Conservation (phyloP, 2,329 filamentous ascomycete species). For the Rhynchosporium agropyri region DNA sequence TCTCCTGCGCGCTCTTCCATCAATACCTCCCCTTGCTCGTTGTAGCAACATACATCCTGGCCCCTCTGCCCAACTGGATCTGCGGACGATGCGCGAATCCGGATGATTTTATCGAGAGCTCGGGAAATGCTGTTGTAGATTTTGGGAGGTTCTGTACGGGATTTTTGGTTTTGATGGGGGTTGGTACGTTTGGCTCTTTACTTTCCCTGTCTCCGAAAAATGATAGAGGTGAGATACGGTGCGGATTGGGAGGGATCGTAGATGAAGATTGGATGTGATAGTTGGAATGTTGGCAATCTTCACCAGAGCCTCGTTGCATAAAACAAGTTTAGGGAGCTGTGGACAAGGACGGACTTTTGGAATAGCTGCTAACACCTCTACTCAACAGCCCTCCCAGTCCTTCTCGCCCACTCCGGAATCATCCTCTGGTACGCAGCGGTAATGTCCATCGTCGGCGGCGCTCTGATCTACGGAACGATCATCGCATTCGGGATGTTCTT, state of each 20-base stretch:
- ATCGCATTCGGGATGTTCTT: conserved; percentile 99
- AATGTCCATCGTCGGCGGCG: conserved; percentile 91
- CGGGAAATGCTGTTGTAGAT: conserved; percentile 83
- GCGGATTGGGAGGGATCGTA: not conserved
- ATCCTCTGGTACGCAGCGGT: conserved; percentile 85
- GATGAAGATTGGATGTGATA: no score
- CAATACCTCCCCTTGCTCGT: conserved; percentile 95
- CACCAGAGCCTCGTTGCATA: no score
- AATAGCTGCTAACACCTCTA: conserved; percentile 22
- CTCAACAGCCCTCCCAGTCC: conserved; percentile 73
- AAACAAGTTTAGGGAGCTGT: no score
- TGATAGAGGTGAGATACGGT: not conserved
- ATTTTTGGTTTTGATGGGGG: conserved; percentile 95
- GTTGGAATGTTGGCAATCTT: no score
- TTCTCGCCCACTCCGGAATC: conserved; percentile 83
- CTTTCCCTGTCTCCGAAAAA: not conserved
- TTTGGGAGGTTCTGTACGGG: conserved; percentile 93
- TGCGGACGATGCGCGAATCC: conserved; percentile 85
- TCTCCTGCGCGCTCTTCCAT: conserved; percentile 92
- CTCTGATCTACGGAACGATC: conserved; percentile 97
- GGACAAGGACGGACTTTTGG: not conserved
- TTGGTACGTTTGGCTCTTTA: conserved; percentile 65
- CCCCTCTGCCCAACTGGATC: conserved; percentile 95
- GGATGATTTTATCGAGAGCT: conserved; percentile 88
- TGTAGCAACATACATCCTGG: conserved; percentile 91